Conservation (phyloP, 2,329 filamentous ascomycete species). For the Cadophora sp. region DNA sequence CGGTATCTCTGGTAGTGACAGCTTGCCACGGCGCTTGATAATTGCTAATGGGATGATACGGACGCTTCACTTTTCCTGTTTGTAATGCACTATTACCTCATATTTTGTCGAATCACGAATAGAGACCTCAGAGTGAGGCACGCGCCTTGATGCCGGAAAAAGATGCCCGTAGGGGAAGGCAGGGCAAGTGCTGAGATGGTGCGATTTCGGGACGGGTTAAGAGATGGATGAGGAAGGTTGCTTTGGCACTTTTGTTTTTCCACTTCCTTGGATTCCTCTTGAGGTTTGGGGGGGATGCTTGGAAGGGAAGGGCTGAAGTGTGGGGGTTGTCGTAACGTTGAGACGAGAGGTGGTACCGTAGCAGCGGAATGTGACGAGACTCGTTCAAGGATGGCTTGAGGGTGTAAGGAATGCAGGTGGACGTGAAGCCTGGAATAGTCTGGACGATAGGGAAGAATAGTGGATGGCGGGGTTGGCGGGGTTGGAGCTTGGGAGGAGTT, state of each 20-base stretch:
- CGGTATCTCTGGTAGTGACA: background rate
- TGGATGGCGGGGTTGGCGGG: background rate
- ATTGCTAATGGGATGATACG: background rate
- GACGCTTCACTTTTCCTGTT: background rate
- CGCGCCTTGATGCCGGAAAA: background rate
- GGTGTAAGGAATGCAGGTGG: background rate
- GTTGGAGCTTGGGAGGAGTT: background rate
- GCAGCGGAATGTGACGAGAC: background rate
- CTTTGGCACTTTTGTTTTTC: background rate
- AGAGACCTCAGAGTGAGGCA: background rate
- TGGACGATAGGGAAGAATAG: background rate
- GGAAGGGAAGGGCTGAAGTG: conserved; percentile 2
- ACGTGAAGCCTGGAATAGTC: background rate
- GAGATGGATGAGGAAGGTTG: conserved; percentile 8
- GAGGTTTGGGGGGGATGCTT: background rate
- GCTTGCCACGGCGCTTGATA: background rate
- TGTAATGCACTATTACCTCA: background rate
- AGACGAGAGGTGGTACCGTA: background rate
- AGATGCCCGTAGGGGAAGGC: background rate
- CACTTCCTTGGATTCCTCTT: background rate
- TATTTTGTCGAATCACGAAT: background rate
- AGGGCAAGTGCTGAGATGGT: background rate
- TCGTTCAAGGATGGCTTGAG: background rate
- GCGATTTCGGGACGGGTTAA: background rate
- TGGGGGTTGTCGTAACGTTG: background rate